These are phyloP conservation scores for Allium fistulosum DNA, from an alignment of 106 monocot genomes.

Conservation along the genomic window DNA sequence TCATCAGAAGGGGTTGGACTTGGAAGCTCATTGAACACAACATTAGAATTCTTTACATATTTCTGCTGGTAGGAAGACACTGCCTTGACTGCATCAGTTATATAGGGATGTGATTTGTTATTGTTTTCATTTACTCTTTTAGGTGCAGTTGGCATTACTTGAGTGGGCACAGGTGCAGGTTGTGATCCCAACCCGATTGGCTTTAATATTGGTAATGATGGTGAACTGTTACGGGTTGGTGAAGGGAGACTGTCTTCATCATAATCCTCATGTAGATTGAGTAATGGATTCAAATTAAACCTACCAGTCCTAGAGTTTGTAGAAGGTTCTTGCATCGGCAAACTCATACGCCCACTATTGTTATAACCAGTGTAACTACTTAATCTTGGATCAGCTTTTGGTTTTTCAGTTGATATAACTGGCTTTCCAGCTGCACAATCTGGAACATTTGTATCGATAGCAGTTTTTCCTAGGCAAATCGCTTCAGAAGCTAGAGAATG, in stretches of 20 bases:
- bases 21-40: slow-evolving; percentile 48
- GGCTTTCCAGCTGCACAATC: slow-evolving; percentile 6
- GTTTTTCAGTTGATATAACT: background rate
- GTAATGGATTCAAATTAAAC: slow-evolving; percentile 41
- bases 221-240: slow-evolving; percentile 58
- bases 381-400: background rate
- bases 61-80: slow-evolving; percentile 88
- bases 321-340: slow-evolving; percentile 32
- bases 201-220: slow-evolving; percentile 28
- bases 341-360: background rate
- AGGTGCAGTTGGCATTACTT: slow-evolving; percentile 3
- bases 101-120: slow-evolving; percentile 28
- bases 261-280: slow-evolving; percentile 84
- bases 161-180: background rate
- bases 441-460: slow-evolving; percentile 2
- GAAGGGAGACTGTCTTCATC: slow-evolving; percentile 93
- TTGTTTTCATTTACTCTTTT: slow-evolving; percentile 10
- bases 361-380: slow-evolving; percentile 6
- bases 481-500: slow-evolving; percentile 33
- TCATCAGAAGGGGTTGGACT: slow-evolving; percentile 98
- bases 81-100: slow-evolving; percentile 71
- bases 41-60: slow-evolving; percentile 36
- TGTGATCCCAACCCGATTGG: slow-evolving; percentile 23
- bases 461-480: slow-evolving; percentile 21
- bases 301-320: slow-evolving; percentile 15